Evolutionary conservation across 208 protist genomes (phyloP).

Genomic region (Wallacemonas sp.): DNA sequence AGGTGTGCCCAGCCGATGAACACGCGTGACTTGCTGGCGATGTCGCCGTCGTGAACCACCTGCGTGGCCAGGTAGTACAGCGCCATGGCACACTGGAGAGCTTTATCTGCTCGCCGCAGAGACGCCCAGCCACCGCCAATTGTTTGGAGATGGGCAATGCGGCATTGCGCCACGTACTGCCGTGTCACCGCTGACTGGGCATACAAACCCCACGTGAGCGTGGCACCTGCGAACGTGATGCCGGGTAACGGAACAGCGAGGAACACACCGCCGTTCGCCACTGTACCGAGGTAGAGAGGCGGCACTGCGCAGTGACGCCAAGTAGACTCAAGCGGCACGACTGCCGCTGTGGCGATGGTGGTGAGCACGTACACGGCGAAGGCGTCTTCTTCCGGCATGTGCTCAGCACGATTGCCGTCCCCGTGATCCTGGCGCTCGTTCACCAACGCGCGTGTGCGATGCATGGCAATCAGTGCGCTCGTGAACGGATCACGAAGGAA

Average conservation of each 20-base stretch:
- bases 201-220: conserved; percentile 32
- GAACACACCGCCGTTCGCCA: conserved; percentile 11
- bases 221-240: conserved; percentile 30
- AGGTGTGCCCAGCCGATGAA: conserved; percentile 75
- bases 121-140: conserved; percentile 80
- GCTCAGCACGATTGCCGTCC: background rate
- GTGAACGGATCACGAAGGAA: background rate
- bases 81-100: conserved; percentile 49
- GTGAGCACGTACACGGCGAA: background rate
- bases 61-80: conserved; percentile 32
- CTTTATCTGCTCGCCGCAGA: conserved; percentile 51
- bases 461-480: background rate
- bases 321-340: background rate
- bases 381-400: background rate
- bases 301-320: background rate
- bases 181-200: conserved; percentile 41
- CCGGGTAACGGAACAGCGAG: conserved; percentile 35
- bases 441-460: background rate
- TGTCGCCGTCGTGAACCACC: conserved; percentile 37
- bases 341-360: background rate
- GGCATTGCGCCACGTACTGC: conserved; percentile 39
- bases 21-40: conserved; percentile 49
- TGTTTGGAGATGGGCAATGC: conserved; percentile 62
- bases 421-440: no score
- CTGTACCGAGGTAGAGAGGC: background rate